Percentiles rank a stretch among this genome's conserved stretches.
Evolutionary conservation across 345 rosid species (phyloP).

Genomic region (Gynandropsis gynandra): DNA sequence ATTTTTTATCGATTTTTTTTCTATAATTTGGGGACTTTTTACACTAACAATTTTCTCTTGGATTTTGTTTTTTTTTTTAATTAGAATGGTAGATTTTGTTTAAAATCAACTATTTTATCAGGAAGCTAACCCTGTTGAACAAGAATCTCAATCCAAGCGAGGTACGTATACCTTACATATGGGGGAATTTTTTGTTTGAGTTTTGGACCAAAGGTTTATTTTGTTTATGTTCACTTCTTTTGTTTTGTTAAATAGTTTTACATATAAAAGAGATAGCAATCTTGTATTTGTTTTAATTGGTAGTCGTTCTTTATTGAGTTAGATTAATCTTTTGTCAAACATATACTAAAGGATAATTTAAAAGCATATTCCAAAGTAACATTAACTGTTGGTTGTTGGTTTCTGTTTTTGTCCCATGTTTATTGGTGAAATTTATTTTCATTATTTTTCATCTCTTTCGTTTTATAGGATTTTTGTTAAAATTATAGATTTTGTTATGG

Average conservation of each 20-base stretch:
- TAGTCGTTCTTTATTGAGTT: slow-evolving; percentile 92
- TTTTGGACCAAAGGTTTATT: slow-evolving; percentile 91
- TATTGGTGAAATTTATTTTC: background rate
- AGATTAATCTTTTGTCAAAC: slow-evolving; percentile 87
- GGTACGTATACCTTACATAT: slow-evolving; percentile 81
- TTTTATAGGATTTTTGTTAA: slow-evolving; percentile 80
- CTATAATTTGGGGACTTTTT: no score
- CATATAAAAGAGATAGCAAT: slow-evolving; percentile 1
- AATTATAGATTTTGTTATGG: slow-evolving; percentile 96
- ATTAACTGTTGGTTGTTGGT: no score
- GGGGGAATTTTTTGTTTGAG: slow-evolving; percentile 89
- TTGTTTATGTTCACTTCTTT: slow-evolving; percentile 1
- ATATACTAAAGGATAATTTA: slow-evolving; percentile 71
- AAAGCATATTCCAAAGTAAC: slow-evolving; percentile 82
- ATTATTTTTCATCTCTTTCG: slow-evolving; percentile 12
- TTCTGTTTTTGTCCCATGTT: no score
- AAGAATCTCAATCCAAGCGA: no score
- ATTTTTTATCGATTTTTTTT: no score
- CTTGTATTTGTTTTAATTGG: slow-evolving; percentile 20
- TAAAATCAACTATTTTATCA: no score
- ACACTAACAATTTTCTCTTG: no score
- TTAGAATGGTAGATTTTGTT: no score
- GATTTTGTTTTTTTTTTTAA: no score
- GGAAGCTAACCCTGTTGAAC: no score
- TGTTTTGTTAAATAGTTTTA: background rate